Evolutionary conservation across 164 flowering plant genomes (phyloP).

Genomic region (Chimonanthus praecox): DNA sequence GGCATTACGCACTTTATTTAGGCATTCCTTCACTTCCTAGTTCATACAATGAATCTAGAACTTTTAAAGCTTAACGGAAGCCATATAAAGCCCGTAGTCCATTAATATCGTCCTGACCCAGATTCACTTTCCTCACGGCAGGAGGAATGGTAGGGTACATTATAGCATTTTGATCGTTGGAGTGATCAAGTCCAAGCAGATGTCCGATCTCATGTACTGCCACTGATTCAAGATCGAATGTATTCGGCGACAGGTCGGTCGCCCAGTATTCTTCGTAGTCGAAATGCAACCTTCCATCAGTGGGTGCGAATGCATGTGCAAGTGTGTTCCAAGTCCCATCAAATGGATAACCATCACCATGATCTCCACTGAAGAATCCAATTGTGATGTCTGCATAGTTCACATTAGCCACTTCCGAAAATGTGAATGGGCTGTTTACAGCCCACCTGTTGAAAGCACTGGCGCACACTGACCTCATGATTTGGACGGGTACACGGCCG

Average conservation of each 20-base stretch:
- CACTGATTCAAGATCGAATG: constrained; percentile 70
- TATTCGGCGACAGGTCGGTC: constrained; percentile 21
- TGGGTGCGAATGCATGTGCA: not conserved
- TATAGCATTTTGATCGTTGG: constrained; percentile 52
- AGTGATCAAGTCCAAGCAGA: constrained; percentile 66
- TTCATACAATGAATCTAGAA: too few species aligned
- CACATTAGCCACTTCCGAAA: not conserved
- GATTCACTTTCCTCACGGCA: constrained; percentile 1
- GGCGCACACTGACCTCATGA: constrained; percentile 33
- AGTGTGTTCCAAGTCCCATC: not conserved
- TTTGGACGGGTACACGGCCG: constrained; percentile 20
- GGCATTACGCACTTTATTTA: too few species aligned
- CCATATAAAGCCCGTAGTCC: too few species aligned
- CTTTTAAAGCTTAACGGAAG: too few species aligned
- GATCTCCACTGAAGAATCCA: constrained; percentile 31
- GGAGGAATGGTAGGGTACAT: constrained; percentile 71
- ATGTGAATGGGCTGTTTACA: constrained; percentile 36
- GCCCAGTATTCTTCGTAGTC: constrained; percentile 73
- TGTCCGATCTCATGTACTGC: constrained; percentile 91
- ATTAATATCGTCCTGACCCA: too few species aligned
- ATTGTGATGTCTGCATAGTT: constrained; percentile 15
- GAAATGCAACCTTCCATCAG: constrained; percentile 8
- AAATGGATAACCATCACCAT: not conserved
- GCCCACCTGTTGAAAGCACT: constrained; percentile 60
- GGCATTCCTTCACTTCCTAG: too few species aligned